A percentile compares a stretch with the other conserved stretches of the same genome.
phyloP scores from a whole-genome alignment of 1,284 basidiomycete genomes.

The Papiliotrema flavescens region DNA sequence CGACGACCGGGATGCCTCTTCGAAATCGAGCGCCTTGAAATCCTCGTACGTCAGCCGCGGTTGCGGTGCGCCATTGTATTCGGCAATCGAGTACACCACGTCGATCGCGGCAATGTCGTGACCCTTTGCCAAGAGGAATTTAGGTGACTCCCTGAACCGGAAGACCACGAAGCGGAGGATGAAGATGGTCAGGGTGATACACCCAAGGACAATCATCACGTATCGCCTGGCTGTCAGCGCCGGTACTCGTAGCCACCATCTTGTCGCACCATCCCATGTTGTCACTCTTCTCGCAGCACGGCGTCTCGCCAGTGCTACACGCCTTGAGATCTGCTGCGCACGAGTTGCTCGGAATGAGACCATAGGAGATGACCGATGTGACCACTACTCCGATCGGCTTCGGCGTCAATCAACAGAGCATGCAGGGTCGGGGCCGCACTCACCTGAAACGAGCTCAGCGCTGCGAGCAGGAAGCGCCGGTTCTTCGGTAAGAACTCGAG shows the following conservation, averaged over 20 bases:
- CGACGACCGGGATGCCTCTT: conserved; percentile 5
- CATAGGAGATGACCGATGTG: conserved; percentile 58
- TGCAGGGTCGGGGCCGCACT: conserved; percentile 7
- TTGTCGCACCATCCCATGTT: conserved; percentile 68
- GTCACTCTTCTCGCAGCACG: conserved; percentile 48
- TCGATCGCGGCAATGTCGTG: conserved; percentile 66
- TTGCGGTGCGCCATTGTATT: conserved; percentile 56
- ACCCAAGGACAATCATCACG: conserved; percentile 55
- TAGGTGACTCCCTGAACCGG: conserved; percentile 67
- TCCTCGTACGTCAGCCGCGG: conserved; percentile 45
- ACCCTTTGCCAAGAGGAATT: conserved; percentile 68
- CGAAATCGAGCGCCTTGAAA: conserved; percentile 43
- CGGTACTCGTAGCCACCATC: too few species aligned
- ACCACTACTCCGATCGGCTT: conserved; percentile 52
- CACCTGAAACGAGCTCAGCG: conserved; percentile 19
- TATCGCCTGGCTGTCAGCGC: conserved; percentile 18
- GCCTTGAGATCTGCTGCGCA: conserved; percentile 20
- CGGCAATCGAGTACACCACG: conserved; percentile 65
- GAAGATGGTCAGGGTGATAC: conserved; percentile 50
- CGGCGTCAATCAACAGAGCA: conserved; percentile 21
- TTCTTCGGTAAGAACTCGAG: conserved; percentile 54
- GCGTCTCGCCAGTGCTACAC: conserved; percentile 52
- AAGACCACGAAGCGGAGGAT: conserved; percentile 67
- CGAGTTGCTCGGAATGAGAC: conserved; percentile 24
- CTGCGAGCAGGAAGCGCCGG: conserved; percentile 49